These are phyloP conservation scores for Cornus controversa DNA, from an alignment of 148 eudicot species.

Conservation along the genomic window DNA sequence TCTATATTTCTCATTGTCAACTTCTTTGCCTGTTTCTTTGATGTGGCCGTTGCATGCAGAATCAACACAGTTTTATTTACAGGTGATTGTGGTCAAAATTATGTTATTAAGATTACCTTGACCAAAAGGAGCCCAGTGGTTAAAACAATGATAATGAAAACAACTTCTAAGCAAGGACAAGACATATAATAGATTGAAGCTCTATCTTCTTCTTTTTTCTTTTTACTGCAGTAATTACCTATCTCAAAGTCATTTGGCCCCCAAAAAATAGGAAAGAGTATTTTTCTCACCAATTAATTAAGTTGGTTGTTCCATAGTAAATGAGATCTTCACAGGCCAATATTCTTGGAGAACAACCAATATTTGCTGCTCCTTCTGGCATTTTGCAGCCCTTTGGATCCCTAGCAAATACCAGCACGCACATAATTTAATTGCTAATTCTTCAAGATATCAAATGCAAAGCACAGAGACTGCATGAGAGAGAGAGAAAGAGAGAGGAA, in stretches of 20 bases:
- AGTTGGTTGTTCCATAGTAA: slow-evolving; percentile 50
- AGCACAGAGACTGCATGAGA: too few relatives aligned
- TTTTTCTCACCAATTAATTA: slow-evolving; percentile 49
- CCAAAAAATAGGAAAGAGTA: slow-evolving; percentile 93
- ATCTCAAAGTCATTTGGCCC: slow-evolving; percentile 94
- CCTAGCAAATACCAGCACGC: slow-evolving; percentile 81
- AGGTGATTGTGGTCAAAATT: too few relatives aligned
- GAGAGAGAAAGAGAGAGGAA: too few relatives aligned
- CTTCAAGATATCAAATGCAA: too few relatives aligned
- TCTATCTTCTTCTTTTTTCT: too few relatives aligned
- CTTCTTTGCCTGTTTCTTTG: slow-evolving; percentile 94
- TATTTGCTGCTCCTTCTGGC: slow-evolving; percentile 47
- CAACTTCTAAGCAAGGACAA: slow-evolving; percentile 40
- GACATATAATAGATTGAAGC: too few relatives aligned
- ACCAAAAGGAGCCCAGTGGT: slow-evolving; percentile 85
- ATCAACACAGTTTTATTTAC: slow-evolving; percentile 49
- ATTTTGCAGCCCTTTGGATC: slow-evolving; percentile 73
- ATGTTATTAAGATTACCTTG: slow-evolving; percentile 16
- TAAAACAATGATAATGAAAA: slow-evolving; percentile 78
- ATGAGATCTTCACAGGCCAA: slow-evolving; percentile 71
- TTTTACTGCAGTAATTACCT: too few relatives aligned
- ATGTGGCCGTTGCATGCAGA: slow-evolving; percentile 84
- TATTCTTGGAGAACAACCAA: slow-evolving; percentile 44
- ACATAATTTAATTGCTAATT: too few relatives aligned
- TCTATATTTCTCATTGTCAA: slow-evolving; percentile 89